Conservation (phyloP, 2,329 filamentous ascomycete species). For the Talaromyces sp. region DNA sequence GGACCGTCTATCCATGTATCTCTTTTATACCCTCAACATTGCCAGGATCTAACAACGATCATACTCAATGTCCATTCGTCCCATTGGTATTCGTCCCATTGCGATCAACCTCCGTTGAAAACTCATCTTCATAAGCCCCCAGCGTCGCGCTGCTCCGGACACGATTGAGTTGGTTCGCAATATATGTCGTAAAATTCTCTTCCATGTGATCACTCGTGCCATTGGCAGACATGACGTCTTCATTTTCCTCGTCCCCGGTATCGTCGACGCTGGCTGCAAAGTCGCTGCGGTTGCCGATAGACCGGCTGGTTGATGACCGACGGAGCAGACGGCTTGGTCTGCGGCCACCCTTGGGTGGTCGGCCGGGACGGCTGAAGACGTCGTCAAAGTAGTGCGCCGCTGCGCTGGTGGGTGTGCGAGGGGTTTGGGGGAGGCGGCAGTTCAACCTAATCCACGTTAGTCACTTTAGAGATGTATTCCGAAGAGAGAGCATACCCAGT, state of each 20-base stretch:
- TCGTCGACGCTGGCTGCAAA: conserved; percentile 55
- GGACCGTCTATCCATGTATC: not conserved
- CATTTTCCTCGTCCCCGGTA: conserved; percentile 35
- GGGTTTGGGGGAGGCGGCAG: conserved; percentile 89
- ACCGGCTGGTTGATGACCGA: conserved; percentile 77
- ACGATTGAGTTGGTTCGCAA: conserved; percentile 74
- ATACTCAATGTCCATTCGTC: not conserved
- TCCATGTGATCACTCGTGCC: conserved; percentile 54
- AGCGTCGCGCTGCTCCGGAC: conserved; percentile 61
- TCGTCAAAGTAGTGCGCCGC: conserved; percentile 97
- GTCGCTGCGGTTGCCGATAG: conserved; percentile 80
- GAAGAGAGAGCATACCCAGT: conserved; percentile 65
- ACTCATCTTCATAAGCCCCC: conserved; percentile 59
- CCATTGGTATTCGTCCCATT: conserved; percentile 26
- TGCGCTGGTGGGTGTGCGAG: conserved; percentile 76
- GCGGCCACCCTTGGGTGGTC: conserved; percentile 30
- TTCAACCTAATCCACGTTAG: conserved; percentile 59
- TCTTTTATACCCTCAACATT: not conserved
- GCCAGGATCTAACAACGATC: not conserved
- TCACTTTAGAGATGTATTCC: not conserved
- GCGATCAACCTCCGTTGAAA: conserved; percentile 58
- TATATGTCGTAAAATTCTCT: conserved; percentile 74
- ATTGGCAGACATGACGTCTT: conserved; percentile 29
- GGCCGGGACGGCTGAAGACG: conserved; percentile 62
- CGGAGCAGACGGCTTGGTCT: conserved; percentile 56